Conservation (phyloP, 495 filamentous ascomycete genomes). For the Penicillium fimorum region DNA sequence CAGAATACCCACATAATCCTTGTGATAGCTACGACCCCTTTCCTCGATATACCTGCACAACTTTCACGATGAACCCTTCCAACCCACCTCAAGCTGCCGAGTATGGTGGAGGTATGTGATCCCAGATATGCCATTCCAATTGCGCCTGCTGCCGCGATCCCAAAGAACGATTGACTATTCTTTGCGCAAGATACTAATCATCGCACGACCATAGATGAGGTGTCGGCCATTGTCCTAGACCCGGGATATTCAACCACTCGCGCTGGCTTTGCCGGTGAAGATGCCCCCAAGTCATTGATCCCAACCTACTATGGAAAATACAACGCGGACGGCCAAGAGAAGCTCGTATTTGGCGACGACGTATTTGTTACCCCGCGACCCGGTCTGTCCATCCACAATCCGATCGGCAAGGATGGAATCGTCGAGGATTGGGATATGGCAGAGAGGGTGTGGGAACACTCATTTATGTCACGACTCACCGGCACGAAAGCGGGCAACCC, state of each 20-base stretch:
- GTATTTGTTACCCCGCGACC: conserved; percentile 72
- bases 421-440: conserved; percentile 97
- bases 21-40: conserved; percentile 2
- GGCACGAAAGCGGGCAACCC: conserved; percentile 61
- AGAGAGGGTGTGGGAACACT: conserved; percentile 84
- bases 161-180: background rate
- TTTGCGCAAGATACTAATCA: conserved; percentile 14
- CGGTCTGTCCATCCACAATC: conserved; percentile 79
- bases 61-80: conserved; percentile 44
- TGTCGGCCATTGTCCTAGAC: conserved; percentile 94
- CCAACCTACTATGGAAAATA: conserved; percentile 80
- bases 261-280: conserved; percentile 96
- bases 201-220: conserved; percentile 66
- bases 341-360: conserved; percentile 81
- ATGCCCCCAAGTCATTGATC: conserved; percentile 88
- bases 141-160: background rate
- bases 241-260: conserved; percentile 87
- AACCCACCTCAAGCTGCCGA: conserved; percentile 63
- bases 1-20: background rate
- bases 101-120: conserved; percentile 74
- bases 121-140: conserved; percentile 18
- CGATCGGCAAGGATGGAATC: conserved; percentile 82
- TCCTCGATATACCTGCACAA: conserved; percentile 11
- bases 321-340: conserved; percentile 52
- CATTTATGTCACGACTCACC: conserved; percentile 75